Evolutionary conservation across 2,329 filamentous ascomycete genomes (phyloP), one percentile per base, ranked within the genome.

Genomic region (Polychaeton citri): DNA sequence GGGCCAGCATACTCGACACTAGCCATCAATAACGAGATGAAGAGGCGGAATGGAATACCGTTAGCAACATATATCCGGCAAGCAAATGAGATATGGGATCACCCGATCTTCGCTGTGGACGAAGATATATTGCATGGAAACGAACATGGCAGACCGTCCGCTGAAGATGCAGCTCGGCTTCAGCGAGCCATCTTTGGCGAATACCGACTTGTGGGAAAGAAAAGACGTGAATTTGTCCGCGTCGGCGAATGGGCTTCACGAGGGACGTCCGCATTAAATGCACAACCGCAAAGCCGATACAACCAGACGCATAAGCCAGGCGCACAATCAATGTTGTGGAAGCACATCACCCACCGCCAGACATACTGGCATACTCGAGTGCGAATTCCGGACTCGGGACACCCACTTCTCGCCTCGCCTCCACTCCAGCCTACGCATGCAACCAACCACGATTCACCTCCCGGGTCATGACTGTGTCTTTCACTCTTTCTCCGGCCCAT

Each of bases 41-140:
- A 38, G 24, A 34, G 30, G 5, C 21, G 35, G 12, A 57, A 55
- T 33, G 12, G 38, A 6, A 20, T 54, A 13, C 30, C 43, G 2
- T 38, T 58, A 18, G 38, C 42, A 4, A 43, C 54, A 20, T 55
- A 49, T 33, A 40, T 58, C 17, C 34, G 36, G 6, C 48, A 54
- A n/a, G 51, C 50, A n/a, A 49, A 56, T n/a, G 39, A 44, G 3
- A 35, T 53, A 6, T 56, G 50, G 45, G 45, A 40, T 16, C 32
- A 38, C 18, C 17, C 39, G 16, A 36, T 48, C 5, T 47, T 49
- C 32, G 20, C 38, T 8, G 20, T 47, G 17, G 38, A 39, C 19
- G 34, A 39, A 8, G 31, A 37, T 18, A 32, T 48, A 3, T 35
- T 46, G 3, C 21, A 26, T 8, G 21, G 28, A n/a, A 38, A 43